Conservation (phyloP, 495 filamentous ascomycete genomes). For the Penicillium cinerascens region DNA sequence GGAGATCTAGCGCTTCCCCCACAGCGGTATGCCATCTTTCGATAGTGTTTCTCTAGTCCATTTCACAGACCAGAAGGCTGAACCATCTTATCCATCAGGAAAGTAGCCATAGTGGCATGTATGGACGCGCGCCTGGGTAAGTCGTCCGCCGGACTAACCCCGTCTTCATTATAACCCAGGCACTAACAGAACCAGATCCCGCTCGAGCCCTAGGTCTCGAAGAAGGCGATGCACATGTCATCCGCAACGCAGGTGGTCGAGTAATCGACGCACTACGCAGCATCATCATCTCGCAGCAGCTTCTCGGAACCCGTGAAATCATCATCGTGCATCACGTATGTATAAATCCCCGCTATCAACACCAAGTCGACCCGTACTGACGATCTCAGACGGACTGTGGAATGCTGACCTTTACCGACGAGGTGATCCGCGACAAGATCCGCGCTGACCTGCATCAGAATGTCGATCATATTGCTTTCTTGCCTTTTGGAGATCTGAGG, state of each 20-base stretch:
- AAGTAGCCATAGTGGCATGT: conserved; percentile 58
- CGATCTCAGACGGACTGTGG: conserved; percentile 58
- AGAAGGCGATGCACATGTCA: conserved; percentile 76
- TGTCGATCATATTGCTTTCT: conserved; percentile 51
- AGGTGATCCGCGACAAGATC: conserved; percentile 55
- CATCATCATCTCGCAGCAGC: conserved; percentile 75
- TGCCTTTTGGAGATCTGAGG: conserved; percentile 62
- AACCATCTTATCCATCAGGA: conserved; percentile 12
- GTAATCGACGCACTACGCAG: conserved; percentile 67
- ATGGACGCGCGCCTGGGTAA: conserved; percentile 76
- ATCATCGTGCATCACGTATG: conserved; percentile 68
- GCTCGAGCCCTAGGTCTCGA: conserved; percentile 67
- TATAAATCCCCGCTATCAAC: conserved; percentile 30
- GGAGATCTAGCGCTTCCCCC: conserved; percentile 69
- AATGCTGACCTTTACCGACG: conserved; percentile 76
- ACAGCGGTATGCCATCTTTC: conserved; percentile 42
- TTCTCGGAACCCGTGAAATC: conserved; percentile 75
- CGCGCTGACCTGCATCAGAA: conserved; percentile 54
- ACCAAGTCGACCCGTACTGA: not conserved
- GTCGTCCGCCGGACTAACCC: not conserved
- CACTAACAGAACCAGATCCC: conserved; percentile 46
- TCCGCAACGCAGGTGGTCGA: conserved; percentile 71
- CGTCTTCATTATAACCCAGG: not conserved
- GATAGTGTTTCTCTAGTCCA: not conserved
- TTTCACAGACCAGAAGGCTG: not conserved